Evolutionary conservation across 2,329 filamentous ascomycete species (phyloP).

Genomic region (Colletotrichum sp.): DNA sequence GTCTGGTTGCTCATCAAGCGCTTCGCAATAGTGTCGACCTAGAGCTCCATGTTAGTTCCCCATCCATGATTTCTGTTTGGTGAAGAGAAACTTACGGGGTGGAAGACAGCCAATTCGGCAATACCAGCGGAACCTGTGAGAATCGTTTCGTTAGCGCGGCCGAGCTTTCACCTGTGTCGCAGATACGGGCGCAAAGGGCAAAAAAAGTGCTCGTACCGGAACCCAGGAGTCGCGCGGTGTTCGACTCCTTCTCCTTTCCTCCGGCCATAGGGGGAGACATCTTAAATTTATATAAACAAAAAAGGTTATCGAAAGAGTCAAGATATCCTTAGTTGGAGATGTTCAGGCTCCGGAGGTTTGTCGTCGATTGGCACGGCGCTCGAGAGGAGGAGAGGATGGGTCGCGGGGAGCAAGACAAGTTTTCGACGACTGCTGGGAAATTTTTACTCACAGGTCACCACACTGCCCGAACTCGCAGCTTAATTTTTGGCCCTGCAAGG

Average conservation of each 20-base stretch:
- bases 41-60: not conserved
- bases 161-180: not conserved
- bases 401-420: constrained; percentile 7
- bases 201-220: constrained; percentile 67
- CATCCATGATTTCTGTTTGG: not conserved
- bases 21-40: constrained; percentile 99
- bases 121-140: constrained; percentile 84
- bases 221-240: constrained; percentile 84
- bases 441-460: constrained; percentile 17
- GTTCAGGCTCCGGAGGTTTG: not conserved
- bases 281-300: constrained; percentile 24
- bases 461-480: constrained; percentile 17
- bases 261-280: constrained; percentile 65
- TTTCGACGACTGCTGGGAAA: constrained; percentile 17
- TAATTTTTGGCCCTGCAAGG: constrained; percentile 14
- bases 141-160: constrained; percentile 17
- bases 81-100: constrained; percentile 66
- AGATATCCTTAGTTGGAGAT: not conserved
- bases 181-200: not conserved
- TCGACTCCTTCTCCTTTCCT: constrained; percentile 79
- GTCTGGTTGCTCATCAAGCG: constrained; percentile 98
- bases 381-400: not conserved
- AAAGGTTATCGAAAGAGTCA: not conserved
- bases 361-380: constrained; percentile 11
- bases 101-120: constrained; percentile 90